Evolutionary conservation across 352 stramenopile genomes (phyloP).

Genomic region (Phytophthora pini): DNA sequence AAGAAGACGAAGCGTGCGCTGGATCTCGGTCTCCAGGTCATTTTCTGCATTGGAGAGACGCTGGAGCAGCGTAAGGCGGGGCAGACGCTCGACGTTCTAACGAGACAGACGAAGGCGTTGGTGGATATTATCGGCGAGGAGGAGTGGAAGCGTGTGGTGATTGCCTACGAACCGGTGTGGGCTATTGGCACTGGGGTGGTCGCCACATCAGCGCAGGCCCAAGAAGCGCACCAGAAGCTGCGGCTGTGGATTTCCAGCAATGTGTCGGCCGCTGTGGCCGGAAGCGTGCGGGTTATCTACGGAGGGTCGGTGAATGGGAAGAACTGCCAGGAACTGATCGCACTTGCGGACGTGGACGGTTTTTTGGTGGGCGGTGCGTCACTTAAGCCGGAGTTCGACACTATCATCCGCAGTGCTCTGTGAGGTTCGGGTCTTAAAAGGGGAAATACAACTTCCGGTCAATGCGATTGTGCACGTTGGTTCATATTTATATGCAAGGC

Average conservation of each 20-base stretch:
- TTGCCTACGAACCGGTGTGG: conserved; percentile 98
- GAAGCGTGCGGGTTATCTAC: conserved; percentile 90
- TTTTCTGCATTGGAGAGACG: conserved; percentile 98
- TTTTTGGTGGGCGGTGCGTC: conserved; percentile 96
- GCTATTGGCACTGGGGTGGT: conserved; percentile 97
- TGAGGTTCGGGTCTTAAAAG: background rate
- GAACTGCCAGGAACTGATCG: conserved; percentile 92
- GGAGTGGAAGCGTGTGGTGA: conserved; percentile 87
- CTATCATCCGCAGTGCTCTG: conserved; percentile 81
- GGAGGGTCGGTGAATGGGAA: conserved; percentile 93
- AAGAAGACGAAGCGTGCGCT: conserved; percentile 93
- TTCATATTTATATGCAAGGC: no score
- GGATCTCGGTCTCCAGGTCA: conserved; percentile 90
- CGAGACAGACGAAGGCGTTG: conserved; percentile 95
- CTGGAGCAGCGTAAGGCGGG: conserved; percentile 89
- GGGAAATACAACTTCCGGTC: no score
- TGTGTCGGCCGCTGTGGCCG: conserved; percentile 74
- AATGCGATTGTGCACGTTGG: no score
- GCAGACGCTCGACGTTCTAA: conserved; percentile 94
- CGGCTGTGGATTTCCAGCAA: conserved; percentile 76
- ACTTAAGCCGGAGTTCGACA: conserved; percentile 92
- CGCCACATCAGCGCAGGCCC: conserved; percentile 95
- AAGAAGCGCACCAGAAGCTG: conserved; percentile 91
- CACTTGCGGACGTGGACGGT: conserved; percentile 87
- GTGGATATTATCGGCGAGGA: conserved; percentile 85